Evolutionary conservation across 768 basidiomycete species (phyloP).

Genomic region (Lentinula boryana): DNA sequence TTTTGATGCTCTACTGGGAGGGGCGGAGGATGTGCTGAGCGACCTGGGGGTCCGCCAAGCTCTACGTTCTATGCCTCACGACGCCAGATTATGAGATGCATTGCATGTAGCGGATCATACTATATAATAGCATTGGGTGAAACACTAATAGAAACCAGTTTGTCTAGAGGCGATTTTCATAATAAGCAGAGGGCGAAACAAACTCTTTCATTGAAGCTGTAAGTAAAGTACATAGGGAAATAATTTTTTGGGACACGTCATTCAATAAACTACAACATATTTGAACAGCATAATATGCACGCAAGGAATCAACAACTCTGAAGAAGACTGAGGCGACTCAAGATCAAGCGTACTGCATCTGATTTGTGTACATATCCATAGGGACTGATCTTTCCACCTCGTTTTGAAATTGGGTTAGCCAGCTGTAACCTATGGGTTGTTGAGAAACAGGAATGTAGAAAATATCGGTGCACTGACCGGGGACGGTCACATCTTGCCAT

Average conservation of each 20-base stretch:
- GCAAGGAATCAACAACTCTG: neutral
- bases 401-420: constrained; percentile 35
- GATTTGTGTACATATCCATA: neutral
- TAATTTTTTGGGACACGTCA: neutral
- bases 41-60: constrained; percentile 83
- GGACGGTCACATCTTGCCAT: constrained; percentile 51
- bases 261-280: neutral
- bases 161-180: too few relatives aligned
- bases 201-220: neutral
- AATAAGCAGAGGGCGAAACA: too few relatives aligned
- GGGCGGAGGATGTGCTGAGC: constrained; percentile 77
- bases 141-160: neutral
- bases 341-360: constrained; percentile 1
- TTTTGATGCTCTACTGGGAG: constrained; percentile 72
- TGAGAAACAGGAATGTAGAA: neutral
- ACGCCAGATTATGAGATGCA: constrained; percentile 46
- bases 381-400: constrained; percentile 24
- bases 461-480: constrained; percentile 33
- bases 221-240: neutral
- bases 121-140: too few relatives aligned
- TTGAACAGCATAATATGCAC: neutral
- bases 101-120: too few relatives aligned
- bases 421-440: constrained; percentile 25
- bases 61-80: constrained; percentile 68
- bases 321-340: neutral